Evolutionary conservation across 352 stramenopile species (phyloP).

Genomic region (Globisporangium barbulae): DNA sequence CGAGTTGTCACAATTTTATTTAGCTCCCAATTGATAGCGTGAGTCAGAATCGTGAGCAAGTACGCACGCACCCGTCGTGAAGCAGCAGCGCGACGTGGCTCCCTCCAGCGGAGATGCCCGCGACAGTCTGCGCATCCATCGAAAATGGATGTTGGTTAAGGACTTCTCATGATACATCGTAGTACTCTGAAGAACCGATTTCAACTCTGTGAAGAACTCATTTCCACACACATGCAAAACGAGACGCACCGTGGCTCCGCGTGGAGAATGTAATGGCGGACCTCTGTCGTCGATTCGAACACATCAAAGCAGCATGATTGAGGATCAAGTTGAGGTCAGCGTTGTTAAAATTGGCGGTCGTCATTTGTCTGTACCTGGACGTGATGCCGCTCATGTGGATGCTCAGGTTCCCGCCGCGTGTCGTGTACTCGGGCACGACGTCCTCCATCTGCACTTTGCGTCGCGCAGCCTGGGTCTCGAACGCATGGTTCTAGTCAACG

Average conservation of each 20-base stretch:
- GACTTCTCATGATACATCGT: too few species aligned
- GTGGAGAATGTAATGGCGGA: constrained; percentile 54
- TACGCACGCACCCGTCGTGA: constrained; percentile 56
- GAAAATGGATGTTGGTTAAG: background rate
- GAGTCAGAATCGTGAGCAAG: background rate
- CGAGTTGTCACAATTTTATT: background rate
- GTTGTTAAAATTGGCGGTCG: background rate
- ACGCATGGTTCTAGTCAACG: constrained; percentile 39
- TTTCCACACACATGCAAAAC: background rate
- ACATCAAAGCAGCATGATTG: background rate
- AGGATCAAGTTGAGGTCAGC: background rate
- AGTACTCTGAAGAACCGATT: background rate
- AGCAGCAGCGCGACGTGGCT: constrained; percentile 83
- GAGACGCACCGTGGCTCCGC: constrained; percentile 40
- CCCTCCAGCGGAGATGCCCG: constrained; percentile 67
- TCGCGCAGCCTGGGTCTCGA: constrained; percentile 44
- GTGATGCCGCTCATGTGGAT: constrained; percentile 81
- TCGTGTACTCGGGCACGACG: constrained; percentile 52
- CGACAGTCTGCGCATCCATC: constrained; percentile 34
- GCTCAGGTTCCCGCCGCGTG: constrained; percentile 46
- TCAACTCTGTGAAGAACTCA: background rate
- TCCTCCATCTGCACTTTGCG: constrained; percentile 61
- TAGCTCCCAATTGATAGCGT: background rate
- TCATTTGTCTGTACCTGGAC: constrained; percentile 34
- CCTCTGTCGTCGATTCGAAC: constrained; percentile 28